Base-by-base conservation (phyloP, 768 basidiomycete genomes). In the Russula earlei region DNA sequence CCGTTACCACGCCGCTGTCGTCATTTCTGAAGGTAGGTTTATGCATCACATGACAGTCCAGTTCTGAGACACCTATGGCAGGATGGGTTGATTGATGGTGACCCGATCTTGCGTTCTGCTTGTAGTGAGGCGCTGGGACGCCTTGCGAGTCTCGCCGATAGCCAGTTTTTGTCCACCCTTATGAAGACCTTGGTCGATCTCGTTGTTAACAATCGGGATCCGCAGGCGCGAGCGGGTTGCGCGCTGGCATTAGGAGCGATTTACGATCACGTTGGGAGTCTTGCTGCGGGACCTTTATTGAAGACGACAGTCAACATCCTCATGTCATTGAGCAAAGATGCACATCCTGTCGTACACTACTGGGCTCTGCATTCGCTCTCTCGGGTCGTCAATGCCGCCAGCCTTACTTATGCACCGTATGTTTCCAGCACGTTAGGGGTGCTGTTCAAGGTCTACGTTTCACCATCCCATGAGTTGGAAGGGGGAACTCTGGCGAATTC, bases 301-400 rank as follows among this genome's bases (percentile, higher is more conserved):
- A 98, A 97, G 70, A 96, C 94, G 0, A 91, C 94, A 0, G 88
- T 95, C 59, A 93, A 96, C 66, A 84, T 98, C 43, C 76, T 97
- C 36, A 90, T 95, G 82, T 95, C 94, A 0, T 79, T 99, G 19
- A 84, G 87, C 68, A 93, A 89, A 58, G 96, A 99, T 68, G 93
- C 95, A 0, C 96, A 98, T 67, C 95, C 96, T 0, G 78, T 92
- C 31, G 96, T 97, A 6, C 95, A 98, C 68, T 96, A 87, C 66
- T 94, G 88, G 84, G 85, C 95, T 2, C 73, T 97, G 59, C 83
- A 80, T 46, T 88, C 96, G 1, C 75, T 99, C 29, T 82, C 86
- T 6, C 77, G 81, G 15, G 94, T 98, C 55, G 85, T 96, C 67
- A 85, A 90, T 65, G 86, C 94, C 3, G 93, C 95, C 4, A 93